Evolutionary conservation across 2,329 filamentous ascomycete genomes (phyloP).

Genomic region (Endocalyx cinctus): DNA sequence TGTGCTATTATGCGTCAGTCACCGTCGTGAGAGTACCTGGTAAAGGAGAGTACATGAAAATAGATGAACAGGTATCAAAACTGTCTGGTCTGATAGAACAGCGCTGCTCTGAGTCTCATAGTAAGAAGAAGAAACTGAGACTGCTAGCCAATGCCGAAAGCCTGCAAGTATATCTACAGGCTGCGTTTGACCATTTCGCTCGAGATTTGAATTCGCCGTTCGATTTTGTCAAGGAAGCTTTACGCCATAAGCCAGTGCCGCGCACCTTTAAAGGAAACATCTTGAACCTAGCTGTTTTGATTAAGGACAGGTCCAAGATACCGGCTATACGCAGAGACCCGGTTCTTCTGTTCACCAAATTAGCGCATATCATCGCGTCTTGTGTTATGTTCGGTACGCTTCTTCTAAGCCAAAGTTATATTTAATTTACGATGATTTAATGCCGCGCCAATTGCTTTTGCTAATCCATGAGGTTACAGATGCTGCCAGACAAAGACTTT

Average conservation of each 20-base stretch:
- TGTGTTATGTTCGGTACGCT: constrained; percentile 30
- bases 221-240: constrained; percentile 28
- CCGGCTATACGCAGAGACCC: constrained; percentile 15
- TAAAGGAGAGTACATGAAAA: constrained; percentile 30
- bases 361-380: constrained; percentile 28
- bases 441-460: too few relatives aligned
- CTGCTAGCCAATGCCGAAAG: constrained; percentile 27
- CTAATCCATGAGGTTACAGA: too few relatives aligned
- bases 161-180: constrained; percentile 26
- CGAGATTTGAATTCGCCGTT: constrained; percentile 27
- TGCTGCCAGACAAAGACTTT: constrained; percentile 25
- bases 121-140: constrained; percentile 37
- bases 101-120: constrained; percentile 35
- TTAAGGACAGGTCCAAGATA: constrained; percentile 18
- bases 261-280: constrained; percentile 29
- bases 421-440: too few relatives aligned
- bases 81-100: constrained; percentile 38
- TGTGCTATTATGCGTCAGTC: constrained; percentile 46
- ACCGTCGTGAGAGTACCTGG: constrained; percentile 44
- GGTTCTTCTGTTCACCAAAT: constrained; percentile 24
- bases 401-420: too few relatives aligned
- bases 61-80: constrained; percentile 42
- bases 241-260: constrained; percentile 25
- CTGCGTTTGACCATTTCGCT: constrained; percentile 29
- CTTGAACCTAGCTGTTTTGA: constrained; percentile 22